Base-by-base conservation (phyloP, 352 stramenopile species). In the Phytophthora crassamura region DNA sequence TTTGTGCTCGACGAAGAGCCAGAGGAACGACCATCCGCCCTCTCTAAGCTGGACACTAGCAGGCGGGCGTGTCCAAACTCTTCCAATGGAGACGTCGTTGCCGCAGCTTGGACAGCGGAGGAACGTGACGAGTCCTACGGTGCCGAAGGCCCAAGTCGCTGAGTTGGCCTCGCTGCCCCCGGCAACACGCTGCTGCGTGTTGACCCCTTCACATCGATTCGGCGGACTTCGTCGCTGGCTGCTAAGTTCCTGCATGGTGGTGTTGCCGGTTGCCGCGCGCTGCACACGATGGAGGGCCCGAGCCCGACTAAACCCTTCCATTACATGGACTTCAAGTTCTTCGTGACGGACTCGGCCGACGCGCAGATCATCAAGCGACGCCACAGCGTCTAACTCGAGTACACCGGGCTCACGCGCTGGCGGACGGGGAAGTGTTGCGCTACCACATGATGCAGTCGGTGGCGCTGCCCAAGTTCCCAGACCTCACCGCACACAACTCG, bases 271-370 rank as follows among this genome's bases (percentile, higher is more conserved):
- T 64, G 54, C 28, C 59, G 45, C n/a, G 59, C 80, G 15, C 46
- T 82, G 10, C 38, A 59, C 12, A 67, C 49, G 0, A 60, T 85
- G 52, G 70, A 82, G 20, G 34, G 38, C 2, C 54, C 67, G 18
- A 81, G 66, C 16, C 12, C 46, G 2, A 77, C 64, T n/a, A 59
- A 76, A 10, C 78, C 78, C 4, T 80, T 80, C 30, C 67, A 80
- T 33, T 84, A 81, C 43, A 64, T 88, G n/a, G 78, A 74, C n/a
- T 86, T 81, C 64, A 88, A 88, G 59, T 88, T 77, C 68, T 65
- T 86, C 34, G 76, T 81, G 46, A 80, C 67, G 36, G 75, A 77
- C 46, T 71, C 78, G 20, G 50, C 54, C 20, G 69, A 69, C n/a
- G 67, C 65, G 2, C 73, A 69, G 28, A 43, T 82, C n/a, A 60